These are phyloP conservation scores for Colletotrichum orchidophilum DNA, from an alignment of 2,329 filamentous ascomycete genomes.

Conservation along the genomic window DNA sequence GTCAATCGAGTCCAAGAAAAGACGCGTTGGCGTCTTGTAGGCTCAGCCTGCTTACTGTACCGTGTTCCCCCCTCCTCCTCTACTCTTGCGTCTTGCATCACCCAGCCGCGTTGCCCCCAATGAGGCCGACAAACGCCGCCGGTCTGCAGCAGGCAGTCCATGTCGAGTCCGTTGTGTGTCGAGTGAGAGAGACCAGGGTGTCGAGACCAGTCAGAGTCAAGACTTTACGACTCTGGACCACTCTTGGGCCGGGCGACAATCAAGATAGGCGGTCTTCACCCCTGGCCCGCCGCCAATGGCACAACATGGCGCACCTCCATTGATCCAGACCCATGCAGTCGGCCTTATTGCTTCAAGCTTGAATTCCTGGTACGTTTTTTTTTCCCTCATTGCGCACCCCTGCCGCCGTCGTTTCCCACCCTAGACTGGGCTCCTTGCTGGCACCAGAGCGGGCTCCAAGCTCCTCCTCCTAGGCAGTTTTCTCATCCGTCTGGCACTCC, in stretches of 20 bases:
- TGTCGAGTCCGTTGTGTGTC: background rate
- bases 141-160: background rate
- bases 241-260: constrained; percentile 23
- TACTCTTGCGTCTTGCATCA: constrained; percentile 17
- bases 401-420: constrained; percentile 28
- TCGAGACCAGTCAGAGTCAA: constrained; percentile 19
- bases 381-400: constrained; percentile 20
- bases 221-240: background rate
- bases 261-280: constrained; percentile 21
- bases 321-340: constrained; percentile 28
- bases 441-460: constrained; percentile 28
- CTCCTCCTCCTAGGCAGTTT: constrained; percentile 19
- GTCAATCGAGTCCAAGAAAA: background rate
- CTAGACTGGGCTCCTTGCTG: constrained; percentile 21
- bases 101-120: constrained; percentile 19
- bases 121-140: constrained; percentile 13
- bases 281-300: constrained; percentile 32
- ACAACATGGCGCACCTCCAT: constrained; percentile 34
- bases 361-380: constrained; percentile 15
- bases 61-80: background rate
- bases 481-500: constrained; percentile 27
- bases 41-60: constrained; percentile 11
- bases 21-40: constrained; percentile 16
- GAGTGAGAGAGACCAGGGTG: background rate
- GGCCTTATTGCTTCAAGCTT: constrained; percentile 31